Base-by-base conservation (phyloP, 2,329 filamentous ascomycete species). In the Arthrobotrys conoides region DNA sequence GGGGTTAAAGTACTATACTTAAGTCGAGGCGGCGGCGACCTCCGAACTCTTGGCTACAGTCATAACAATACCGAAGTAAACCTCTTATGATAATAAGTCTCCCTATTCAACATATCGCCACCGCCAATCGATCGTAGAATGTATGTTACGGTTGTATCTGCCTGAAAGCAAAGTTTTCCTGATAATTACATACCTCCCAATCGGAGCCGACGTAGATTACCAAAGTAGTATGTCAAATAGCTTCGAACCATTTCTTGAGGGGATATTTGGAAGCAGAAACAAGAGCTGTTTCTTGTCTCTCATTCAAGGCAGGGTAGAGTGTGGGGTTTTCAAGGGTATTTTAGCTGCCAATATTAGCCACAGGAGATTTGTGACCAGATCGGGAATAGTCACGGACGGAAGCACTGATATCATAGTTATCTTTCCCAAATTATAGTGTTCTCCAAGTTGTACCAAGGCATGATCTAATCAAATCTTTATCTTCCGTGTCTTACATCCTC, bases 391-490 rank as follows among this genome's bases (percentile, higher is more conserved):
- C 6, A 2, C 9, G 20, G 33, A 27, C 18, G 5, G 36, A 44
- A 61, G 20, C 14, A 9, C 6, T 44, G 57, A 44, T 44, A 61
- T 61, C 36, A 44, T 44, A 61, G 36, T 44, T 27, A 24, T 22
- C 20, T 22, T 61, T 24, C 10, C 12, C 57, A 12, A 27, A 44
- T 61, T 61, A 18, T 41, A 44, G 33, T 44, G 2, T 44, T 20
- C 36, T 24, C 36, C 33, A 18, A 44, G 57, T 8, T 27, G 16
- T 44, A 61, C 36, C 57, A 61, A 61, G 57, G 12, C 57, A 61
- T n/a, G n/a, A n/a, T 44, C 55, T 44, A 61, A 61, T 61, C 55
- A 44, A 41, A n/a, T 20, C 57, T 61, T 61, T 61, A 61, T 61
- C 33, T 16, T 18, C 57, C 57, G 57, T 61, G 57, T 61, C 57